phyloP scores from a whole-genome alignment of 306 rosid genomes.

The Sphenostylis stenocarpa region DNA sequence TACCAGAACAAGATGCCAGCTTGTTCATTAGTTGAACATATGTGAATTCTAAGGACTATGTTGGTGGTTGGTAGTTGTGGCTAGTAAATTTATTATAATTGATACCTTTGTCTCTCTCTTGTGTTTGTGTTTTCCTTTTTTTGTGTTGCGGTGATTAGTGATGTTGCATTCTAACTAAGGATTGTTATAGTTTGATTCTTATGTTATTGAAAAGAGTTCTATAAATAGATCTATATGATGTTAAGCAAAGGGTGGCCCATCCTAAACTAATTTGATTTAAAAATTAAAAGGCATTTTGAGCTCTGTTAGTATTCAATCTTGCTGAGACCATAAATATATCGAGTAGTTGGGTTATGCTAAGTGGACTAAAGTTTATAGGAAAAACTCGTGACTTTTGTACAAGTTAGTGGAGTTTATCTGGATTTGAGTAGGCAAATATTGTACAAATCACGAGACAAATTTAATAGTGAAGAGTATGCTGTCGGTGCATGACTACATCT shows the following conservation, averaged over 20 bases:
- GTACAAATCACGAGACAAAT: neutral
- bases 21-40: slow-evolving; percentile 3
- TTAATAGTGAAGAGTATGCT: slow-evolving; percentile 4
- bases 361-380: neutral
- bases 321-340: neutral
- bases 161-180: neutral
- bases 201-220: neutral
- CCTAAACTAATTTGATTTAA: neutral
- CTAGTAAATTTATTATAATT: slow-evolving; percentile 6
- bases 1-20: neutral
- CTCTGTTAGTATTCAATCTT: slow-evolving; percentile 9
- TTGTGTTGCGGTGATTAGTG: neutral
- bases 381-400: neutral
- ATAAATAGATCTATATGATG: slow-evolving; percentile 21
- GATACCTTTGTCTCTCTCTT: neutral
- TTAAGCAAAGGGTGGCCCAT: slow-evolving; percentile 10
- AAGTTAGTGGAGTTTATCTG: slow-evolving; percentile 1
- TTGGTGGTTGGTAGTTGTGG: slow-evolving; percentile 3
- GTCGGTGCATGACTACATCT: slow-evolving; percentile 17
- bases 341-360: neutral
- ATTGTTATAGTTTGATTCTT: neutral
- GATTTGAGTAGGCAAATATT: neutral
- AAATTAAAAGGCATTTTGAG: neutral
- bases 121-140: too few relatives aligned
- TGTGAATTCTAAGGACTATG: slow-evolving; percentile 7